Percentiles rank a stretch among this genome's conserved stretches.
Conservation (phyloP, 2,329 filamentous ascomycete species). For the Pseudogymnoascus sp. region DNA sequence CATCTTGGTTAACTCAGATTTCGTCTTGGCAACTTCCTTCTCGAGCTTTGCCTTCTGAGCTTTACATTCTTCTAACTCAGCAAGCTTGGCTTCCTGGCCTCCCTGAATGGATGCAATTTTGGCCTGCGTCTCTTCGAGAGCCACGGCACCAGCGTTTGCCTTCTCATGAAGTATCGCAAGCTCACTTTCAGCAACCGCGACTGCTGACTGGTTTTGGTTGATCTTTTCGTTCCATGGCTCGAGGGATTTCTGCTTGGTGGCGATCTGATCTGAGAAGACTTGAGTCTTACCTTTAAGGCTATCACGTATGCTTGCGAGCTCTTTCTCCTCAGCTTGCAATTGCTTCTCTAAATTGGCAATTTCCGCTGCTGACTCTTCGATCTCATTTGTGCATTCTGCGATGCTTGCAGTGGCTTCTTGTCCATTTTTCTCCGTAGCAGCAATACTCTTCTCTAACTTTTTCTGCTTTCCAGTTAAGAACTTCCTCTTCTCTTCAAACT, state of each 20-base stretch:
- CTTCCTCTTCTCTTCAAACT: slow-evolving; percentile 96
- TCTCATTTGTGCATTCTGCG: slow-evolving; percentile 67
- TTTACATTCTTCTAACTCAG: slow-evolving; percentile 69
- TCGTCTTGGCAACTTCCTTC: slow-evolving; percentile 63
- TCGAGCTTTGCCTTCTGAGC: slow-evolving; percentile 62
- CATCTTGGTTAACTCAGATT: slow-evolving; percentile 64
- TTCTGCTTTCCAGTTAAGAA: slow-evolving; percentile 85
- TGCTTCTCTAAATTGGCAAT: slow-evolving; percentile 67
- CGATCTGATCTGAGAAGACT: slow-evolving; percentile 84
- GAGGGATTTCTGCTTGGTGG: slow-evolving; percentile 81
- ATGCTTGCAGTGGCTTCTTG: slow-evolving; percentile 70
- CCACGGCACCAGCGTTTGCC: slow-evolving; percentile 75
- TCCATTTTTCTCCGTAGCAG: slow-evolving; percentile 64
- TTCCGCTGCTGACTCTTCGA: slow-evolving; percentile 66
- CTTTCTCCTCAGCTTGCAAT: slow-evolving; percentile 69
- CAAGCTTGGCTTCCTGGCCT: slow-evolving; percentile 58
- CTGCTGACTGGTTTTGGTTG: slow-evolving; percentile 88
- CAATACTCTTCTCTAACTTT: slow-evolving; percentile 84
- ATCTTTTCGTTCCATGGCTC: slow-evolving; percentile 97
- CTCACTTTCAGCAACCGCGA: slow-evolving; percentile 91
- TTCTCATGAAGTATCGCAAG: slow-evolving; percentile 85
- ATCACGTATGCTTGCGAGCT: slow-evolving; percentile 76
- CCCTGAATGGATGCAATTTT: slow-evolving; percentile 70
- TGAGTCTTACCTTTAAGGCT: slow-evolving; percentile 92
- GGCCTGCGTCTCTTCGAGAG: slow-evolving; percentile 70